Base-by-base conservation (phyloP, 352 stramenopile species). In the Phytophthora lateralis region DNA sequence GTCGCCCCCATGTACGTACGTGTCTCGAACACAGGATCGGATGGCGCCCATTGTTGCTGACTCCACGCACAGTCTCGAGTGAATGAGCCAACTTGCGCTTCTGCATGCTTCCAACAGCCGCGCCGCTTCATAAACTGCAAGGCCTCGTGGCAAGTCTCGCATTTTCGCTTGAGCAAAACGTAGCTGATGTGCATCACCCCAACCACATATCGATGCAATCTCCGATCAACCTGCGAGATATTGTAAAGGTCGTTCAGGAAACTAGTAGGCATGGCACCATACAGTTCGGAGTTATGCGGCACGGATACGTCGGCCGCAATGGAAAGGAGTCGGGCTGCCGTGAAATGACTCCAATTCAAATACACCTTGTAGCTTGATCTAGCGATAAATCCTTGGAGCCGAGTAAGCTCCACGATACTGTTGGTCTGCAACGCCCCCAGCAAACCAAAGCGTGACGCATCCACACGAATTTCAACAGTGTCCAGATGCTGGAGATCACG, bases 131-230 rank as follows among this genome's bases (percentile, higher is more conserved):
- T 46, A 6, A 91, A 51, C 8, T 64, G 45, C 21, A 95, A 45
- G 2, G 63, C 47, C 24, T 77, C 65, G 17, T 91, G 74, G 46
- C 87, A 95, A 24, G 66, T 54, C 7, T 44, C 27, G 44, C 87
- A 95, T 26, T 77, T 80, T 21, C 81, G 76, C 60, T 95, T 95
- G 6, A 95, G 48, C 1, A 91, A 48, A 12, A 87, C 80, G 45
- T 93, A 93, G 47, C 63, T 91, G 8, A 94, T 54, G 41, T 95
- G 85, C n/a, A 88, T 75, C 35, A 93, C 76, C 5, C 72, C 66
- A 26, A 90, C 81, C 0, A 89, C 65, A 21, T 76, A 89, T 15
- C 80, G 80, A 68, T 82, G 73, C 32, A 91, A 37, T 15, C 63
- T 75, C 15, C 75, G 71, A 57, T 95, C 84, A 42, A 82, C 57